phyloP scores from a whole-genome alignment of 2,329 filamentous ascomycete genomes.

The Fusarium lateritium region DNA sequence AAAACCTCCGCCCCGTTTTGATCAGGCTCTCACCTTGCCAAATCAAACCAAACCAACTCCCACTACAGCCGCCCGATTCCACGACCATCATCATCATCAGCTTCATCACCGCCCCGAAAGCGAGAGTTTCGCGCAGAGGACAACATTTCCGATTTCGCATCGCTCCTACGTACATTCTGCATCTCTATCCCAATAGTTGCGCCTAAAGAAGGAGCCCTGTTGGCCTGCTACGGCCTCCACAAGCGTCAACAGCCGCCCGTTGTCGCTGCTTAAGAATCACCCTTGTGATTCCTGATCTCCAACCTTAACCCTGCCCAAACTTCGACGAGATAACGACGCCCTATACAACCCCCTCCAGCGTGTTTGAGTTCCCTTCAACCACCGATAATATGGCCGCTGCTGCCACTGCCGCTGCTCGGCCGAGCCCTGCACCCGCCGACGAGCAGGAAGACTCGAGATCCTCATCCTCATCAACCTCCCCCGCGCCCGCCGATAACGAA shows the following conservation, averaged over 20 bases:
- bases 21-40: conserved; percentile 26
- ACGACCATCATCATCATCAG: conserved; percentile 28
- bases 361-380: conserved; percentile 15
- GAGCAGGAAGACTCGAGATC: conserved; percentile 69
- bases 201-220: conserved; percentile 7
- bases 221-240: conserved; percentile 5
- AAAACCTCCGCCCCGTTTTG: conserved; percentile 39
- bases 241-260: conserved; percentile 23
- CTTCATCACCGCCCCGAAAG: conserved; percentile 30
- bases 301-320: conserved; percentile 24
- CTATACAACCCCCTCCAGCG: conserved; percentile 7
- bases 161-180: not conserved
- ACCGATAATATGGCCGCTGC: conserved; percentile 45
- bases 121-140: not conserved
- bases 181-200: not conserved
- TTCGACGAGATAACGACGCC: conserved; percentile 17
- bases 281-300: conserved; percentile 36
- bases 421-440: conserved; percentile 50
- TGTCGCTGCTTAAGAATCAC: conserved; percentile 39
- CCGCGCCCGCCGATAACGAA: conserved; percentile 83
- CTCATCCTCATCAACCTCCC: conserved; percentile 81
- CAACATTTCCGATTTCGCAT: conserved; percentile 2
- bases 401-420: conserved; percentile 35
- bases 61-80: conserved; percentile 23
- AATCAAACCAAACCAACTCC: conserved; percentile 33